Evolutionary conservation across 164 flowering plant species (phyloP), one percentile per base, ranked within the genome.

Genomic region (Brasenia schreberi): DNA sequence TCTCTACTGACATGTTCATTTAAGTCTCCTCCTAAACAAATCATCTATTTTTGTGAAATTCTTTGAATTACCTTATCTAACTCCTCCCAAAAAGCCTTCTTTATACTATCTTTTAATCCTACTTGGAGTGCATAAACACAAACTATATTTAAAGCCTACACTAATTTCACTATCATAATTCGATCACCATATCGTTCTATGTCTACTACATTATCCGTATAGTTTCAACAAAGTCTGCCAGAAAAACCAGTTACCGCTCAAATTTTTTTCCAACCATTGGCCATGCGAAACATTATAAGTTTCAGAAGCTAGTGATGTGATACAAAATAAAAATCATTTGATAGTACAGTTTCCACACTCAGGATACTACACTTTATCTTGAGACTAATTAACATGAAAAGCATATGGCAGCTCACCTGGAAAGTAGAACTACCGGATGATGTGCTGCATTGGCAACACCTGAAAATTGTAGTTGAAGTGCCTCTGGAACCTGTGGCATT

Each of bases 391-490:
- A 60, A 60, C 6, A n/a, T 56, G n/a, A 53, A 65, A 69, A 42
- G 4, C 45, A 61, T 27, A 70, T 74, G 19, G 33, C 9, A 18
- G 59, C 42, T 72, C 78, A 84, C 98, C 88, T 67, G 63, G 82
- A 88, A 67, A 92, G 90, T 43, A 78, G 45, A 71, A 85, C 79
- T 42, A 87, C 87, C 43, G 98, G 98, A 82, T 92, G 96, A 33
- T 87, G 81, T 18, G 85, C 85, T 33, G 80, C 71, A 66, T 83
- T 88, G 23, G 71, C 39, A 60, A 59, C 52, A 65, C 78, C 80
- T 65, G 59, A 42, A 77, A 83, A 85, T 71, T 78, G 79, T 19
- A 75, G 72, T 73, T 81, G 80, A 64, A 92, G 79, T 62, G 86
- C 77, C 73, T 73, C 79, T 70, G 98, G 98, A 53, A 92, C 86